Conservation (phyloP, 371 early-diverging fungal genomes). For the Mucor irregularis region DNA sequence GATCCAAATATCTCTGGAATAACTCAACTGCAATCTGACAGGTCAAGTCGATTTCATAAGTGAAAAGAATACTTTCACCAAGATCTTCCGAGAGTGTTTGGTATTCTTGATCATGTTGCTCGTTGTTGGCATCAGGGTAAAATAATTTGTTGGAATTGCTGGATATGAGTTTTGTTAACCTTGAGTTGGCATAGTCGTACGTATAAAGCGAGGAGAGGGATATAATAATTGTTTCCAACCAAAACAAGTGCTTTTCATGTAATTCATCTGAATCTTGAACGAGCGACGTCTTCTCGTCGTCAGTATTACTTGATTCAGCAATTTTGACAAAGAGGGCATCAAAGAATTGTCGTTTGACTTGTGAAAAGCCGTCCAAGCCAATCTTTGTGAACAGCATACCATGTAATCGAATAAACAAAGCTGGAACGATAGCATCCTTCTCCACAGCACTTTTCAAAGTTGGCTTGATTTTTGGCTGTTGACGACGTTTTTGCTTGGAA, state of each 20-base stretch:
- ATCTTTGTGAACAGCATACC: slow-evolving; percentile 71
- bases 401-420: slow-evolving; percentile 55
- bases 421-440: slow-evolving; percentile 27
- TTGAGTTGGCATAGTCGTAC: slow-evolving; percentile 55
- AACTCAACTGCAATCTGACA: slow-evolving; percentile 40
- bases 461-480: slow-evolving; percentile 6
- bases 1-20: slow-evolving; percentile 24
- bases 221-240: slow-evolving; percentile 52
- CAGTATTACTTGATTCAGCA: background rate
- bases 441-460: background rate
- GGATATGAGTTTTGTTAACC: slow-evolving; percentile 33
- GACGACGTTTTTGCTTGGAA: background rate
- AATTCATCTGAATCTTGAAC: background rate
- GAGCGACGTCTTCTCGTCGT: background rate
- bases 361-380: slow-evolving; percentile 58
- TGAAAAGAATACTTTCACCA: slow-evolving; percentile 31
- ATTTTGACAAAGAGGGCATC: slow-evolving; percentile 27
- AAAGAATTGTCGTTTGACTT: slow-evolving; percentile 37
- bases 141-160: slow-evolving; percentile 1
- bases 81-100: slow-evolving; percentile 15
- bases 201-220: slow-evolving; percentile 55
- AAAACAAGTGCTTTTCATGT: slow-evolving; percentile 37
- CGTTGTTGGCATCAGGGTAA: background rate
- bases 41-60: slow-evolving; percentile 33
- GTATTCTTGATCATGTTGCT: slow-evolving; percentile 1